These are phyloP conservation scores for Teratosphaeria gauchensis DNA, from an alignment of 2,329 filamentous ascomycete species.

Conservation along the genomic window DNA sequence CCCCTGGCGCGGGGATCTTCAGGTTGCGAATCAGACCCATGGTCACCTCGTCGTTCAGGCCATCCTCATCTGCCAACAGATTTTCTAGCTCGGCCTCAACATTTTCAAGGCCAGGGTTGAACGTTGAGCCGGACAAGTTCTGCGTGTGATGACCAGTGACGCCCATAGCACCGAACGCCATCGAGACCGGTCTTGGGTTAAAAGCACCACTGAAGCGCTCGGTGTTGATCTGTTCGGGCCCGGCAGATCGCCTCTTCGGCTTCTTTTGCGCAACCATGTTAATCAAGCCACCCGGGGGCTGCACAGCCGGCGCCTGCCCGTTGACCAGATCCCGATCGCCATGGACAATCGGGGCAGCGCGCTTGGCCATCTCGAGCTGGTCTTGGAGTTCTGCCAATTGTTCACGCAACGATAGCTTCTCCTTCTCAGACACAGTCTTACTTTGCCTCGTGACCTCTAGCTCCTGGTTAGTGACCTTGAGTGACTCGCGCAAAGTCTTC, in stretches of 20 bases:
- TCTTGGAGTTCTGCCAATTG: conserved; percentile 86
- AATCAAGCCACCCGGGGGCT: conserved; percentile 65
- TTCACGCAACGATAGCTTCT: conserved; percentile 76
- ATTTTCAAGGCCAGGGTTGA: conserved; percentile 73
- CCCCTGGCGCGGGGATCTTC: conserved; percentile 84
- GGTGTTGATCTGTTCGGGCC: conserved; percentile 70
- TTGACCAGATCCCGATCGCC: conserved; percentile 49
- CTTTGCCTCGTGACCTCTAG: conserved; percentile 68
- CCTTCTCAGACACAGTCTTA: conserved; percentile 67
- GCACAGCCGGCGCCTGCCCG: conserved; percentile 42
- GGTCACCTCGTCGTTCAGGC: conserved; percentile 91
- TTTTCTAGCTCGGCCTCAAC: conserved; percentile 93
- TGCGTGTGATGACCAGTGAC: conserved; percentile 56
- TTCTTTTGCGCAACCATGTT: conserved; percentile 97
- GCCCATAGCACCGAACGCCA: conserved; percentile 55
- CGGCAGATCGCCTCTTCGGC: conserved; percentile 86
- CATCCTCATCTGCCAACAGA: conserved; percentile 88
- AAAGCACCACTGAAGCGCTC: conserved; percentile 89
- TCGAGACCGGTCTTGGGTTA: conserved; percentile 90
- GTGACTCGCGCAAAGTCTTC: conserved; percentile 69
- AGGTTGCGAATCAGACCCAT: conserved; percentile 93
- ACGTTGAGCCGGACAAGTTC: conserved; percentile 63
- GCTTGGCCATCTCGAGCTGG: conserved; percentile 79
- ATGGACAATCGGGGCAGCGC: conserved; percentile 59
- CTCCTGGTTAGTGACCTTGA: conserved; percentile 70